Evolutionary conservation across 1,284 basidiomycete species (phyloP).

Genomic region (Rhodotorula sp.): DNA sequence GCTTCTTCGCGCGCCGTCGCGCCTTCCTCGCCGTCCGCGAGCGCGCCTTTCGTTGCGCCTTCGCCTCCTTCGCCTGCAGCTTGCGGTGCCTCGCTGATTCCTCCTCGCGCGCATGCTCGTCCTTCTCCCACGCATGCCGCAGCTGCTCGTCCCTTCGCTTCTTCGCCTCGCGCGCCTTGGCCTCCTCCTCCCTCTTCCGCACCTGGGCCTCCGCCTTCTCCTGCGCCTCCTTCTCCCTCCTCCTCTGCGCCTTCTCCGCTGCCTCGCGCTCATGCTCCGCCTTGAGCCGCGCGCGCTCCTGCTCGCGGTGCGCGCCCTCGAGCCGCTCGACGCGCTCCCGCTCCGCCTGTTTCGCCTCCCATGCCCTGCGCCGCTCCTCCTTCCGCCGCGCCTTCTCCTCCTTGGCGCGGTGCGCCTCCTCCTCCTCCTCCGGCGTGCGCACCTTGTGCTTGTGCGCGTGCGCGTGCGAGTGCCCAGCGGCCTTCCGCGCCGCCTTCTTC

Average conservation of each 20-base stretch:
- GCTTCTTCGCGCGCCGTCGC: neutral
- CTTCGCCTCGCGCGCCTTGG: neutral
- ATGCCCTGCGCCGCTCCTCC: neutral
- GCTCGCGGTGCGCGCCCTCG: neutral
- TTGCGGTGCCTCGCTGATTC: neutral
- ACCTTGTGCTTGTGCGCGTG: neutral
- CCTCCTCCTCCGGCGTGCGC: neutral
- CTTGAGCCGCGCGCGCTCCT: neutral
- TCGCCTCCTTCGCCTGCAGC: neutral
- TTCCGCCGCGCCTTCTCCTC: neutral
- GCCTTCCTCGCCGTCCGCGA: conserved; percentile 7
- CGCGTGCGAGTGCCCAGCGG: neutral
- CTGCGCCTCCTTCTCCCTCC: neutral
- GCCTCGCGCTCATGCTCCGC: neutral
- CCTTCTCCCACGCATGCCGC: neutral
- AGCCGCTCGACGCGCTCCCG: neutral
- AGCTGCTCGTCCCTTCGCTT: neutral
- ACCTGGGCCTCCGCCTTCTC: neutral
- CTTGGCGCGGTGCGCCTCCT: neutral
- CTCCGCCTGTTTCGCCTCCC: neutral
- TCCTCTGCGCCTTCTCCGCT: neutral
- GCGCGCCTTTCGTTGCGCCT: neutral
- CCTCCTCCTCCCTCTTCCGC: neutral
- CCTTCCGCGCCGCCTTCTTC: neutral
- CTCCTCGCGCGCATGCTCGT: neutral